A percentile compares a stretch with the other conserved stretches of the same genome.
Conservation (phyloP, 2,329 filamentous ascomycete genomes). For the Talaromyces sp. region DNA sequence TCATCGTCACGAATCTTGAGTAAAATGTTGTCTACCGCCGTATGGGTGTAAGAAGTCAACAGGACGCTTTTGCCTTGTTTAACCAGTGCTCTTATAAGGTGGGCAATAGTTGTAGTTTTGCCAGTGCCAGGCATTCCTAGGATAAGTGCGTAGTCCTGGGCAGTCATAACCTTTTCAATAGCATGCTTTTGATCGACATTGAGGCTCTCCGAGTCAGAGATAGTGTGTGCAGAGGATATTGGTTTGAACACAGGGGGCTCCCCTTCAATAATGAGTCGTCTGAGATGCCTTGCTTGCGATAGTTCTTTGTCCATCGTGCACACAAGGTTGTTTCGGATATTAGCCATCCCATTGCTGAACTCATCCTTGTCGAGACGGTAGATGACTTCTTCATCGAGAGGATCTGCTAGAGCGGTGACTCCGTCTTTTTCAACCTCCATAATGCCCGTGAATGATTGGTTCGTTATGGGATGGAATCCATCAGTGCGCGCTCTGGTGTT, state of each 20-base stretch:
- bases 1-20: slow-evolving; percentile 82
- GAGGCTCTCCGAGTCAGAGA: slow-evolving; percentile 62
- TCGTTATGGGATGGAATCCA: slow-evolving; percentile 73
- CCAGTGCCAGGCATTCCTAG: slow-evolving; percentile 98
- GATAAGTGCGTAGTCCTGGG: slow-evolving; percentile 93
- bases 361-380: slow-evolving; percentile 97
- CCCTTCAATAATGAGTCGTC: slow-evolving; percentile 78
- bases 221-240: slow-evolving; percentile 63
- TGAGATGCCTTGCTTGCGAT: slow-evolving; percentile 70
- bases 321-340: slow-evolving; percentile 89
- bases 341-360: slow-evolving; percentile 97
- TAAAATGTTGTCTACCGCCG: slow-evolving; percentile 96
- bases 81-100: slow-evolving; percentile 90
- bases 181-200: slow-evolving; percentile 86
- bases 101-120: slow-evolving; percentile 96
- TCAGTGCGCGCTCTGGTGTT: slow-evolving; percentile 75
- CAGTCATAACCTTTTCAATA: slow-evolving; percentile 93
- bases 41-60: slow-evolving; percentile 94
- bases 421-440: slow-evolving; percentile 76
- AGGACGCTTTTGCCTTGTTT: slow-evolving; percentile 90
- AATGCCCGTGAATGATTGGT: slow-evolving; percentile 87
- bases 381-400: slow-evolving; percentile 53
- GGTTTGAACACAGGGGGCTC: slow-evolving; percentile 73
- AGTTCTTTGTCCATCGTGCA: slow-evolving; percentile 84
- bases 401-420: slow-evolving; percentile 37